Evolutionary conservation across 176 grass and related monocot species (phyloP), one percentile per base, ranked within the genome.

Genomic region (Tillandsia fasciculata): DNA sequence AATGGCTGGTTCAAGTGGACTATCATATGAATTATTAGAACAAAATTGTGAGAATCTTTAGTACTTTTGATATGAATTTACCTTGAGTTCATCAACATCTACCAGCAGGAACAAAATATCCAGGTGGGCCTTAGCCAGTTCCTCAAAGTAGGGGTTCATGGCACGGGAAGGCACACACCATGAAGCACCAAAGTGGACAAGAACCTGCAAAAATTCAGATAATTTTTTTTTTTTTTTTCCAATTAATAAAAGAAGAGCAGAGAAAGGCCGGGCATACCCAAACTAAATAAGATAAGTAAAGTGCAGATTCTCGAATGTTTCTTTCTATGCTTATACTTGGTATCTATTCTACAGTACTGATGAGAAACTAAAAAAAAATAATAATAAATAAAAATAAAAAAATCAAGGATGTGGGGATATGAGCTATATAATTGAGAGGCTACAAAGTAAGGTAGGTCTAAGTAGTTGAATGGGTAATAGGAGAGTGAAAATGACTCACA

Each of bases 161-260:
- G 94, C 86, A 33, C 92, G 84, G 13, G 89, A 99, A 42, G 94
- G 91, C 23, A 90, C 90, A 77, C 94, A 93, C 90, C 94, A 99
- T 26, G 90, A 90, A 53, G 94, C 89, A 74, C 89, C 67, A 64
- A 99, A 99, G 78, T 93, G 94, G 24, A 78, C 84, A 27, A 90
- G 74, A 54, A 99, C 82, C 94, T 99, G 53, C 70, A 82, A 0
- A 53, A 54, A 50, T 53, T 52, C 14, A 42, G 33, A 42, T 42
- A 6, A 42, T 8, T 7, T 7, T 42, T 42, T 42, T n/a, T n/a
- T n/a, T 6, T 7, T 42, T 42, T 33, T 33, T 42, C 33, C 33
- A 42, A 42, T 42, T 42, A 7, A 42, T 7, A 42, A 42, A 7
- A 42, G 0, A 42, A 7, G 33, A 42, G 33, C 33, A 42, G 33